These are phyloP conservation scores for Rhodotorula toruloides DNA, from an alignment of 768 basidiomycete species.

Conservation along the genomic window DNA sequence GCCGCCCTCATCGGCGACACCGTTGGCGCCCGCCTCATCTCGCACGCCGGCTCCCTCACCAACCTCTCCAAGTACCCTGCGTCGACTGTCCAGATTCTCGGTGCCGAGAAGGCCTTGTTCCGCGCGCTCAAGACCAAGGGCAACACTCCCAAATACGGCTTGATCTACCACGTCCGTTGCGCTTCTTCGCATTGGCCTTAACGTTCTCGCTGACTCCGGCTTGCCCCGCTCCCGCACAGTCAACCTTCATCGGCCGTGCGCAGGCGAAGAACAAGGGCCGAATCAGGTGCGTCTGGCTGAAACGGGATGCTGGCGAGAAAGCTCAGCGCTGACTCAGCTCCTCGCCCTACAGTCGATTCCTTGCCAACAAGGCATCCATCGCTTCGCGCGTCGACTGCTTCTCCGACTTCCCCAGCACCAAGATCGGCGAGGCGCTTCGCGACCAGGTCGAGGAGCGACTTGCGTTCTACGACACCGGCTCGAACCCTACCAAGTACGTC, in stretches of 20 bases:
- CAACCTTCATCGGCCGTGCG: constrained; percentile 91
- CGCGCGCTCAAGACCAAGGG: constrained; percentile 96
- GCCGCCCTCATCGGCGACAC: constrained; percentile 76
- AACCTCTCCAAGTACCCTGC: constrained; percentile 98
- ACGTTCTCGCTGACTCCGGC: no score
- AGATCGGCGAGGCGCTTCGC: constrained; percentile 90
- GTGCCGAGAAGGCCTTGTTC: constrained; percentile 97
- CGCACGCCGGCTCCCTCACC: constrained; percentile 90
- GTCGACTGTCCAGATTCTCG: constrained; percentile 94
- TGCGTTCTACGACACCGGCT: constrained; percentile 86
- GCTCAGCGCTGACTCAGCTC: no score
- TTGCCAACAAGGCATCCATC: constrained; percentile 97
- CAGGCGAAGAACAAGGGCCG: constrained; percentile 92
- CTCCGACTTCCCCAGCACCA: constrained; percentile 76
- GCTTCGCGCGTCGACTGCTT: constrained; percentile 96
- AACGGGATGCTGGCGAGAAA: no score
- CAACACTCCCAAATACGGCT: constrained; percentile 86
- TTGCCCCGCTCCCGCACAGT: constrained; percentile 43
- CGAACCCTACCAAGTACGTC: constrained; percentile 66
- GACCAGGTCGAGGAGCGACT: constrained; percentile 93
- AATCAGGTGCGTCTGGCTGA: constrained; percentile 59
- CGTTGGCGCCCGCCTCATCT: constrained; percentile 68
- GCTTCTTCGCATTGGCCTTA: constrained; percentile 2
- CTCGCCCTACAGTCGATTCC: constrained; percentile 56
- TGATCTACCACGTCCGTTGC: constrained; percentile 67